Percentiles rank a stretch among this genome's conserved stretches.
Conservation (phyloP, 1,284 basidiomycete genomes). For the Rhodofomes roseus region DNA sequence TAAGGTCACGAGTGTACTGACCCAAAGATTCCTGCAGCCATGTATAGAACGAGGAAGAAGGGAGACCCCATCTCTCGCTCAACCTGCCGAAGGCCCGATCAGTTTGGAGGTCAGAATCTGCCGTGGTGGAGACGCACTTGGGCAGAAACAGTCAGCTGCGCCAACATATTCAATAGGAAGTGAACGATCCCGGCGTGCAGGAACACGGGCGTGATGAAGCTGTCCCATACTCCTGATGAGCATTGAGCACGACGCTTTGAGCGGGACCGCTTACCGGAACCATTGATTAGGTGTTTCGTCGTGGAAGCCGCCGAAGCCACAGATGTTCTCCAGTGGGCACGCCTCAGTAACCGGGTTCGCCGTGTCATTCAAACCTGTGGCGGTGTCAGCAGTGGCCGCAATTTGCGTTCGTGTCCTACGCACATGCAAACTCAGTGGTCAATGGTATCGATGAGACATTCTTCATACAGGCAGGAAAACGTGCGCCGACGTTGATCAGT, state of each 20-base stretch:
- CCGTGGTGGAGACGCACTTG: slow-evolving; percentile 46
- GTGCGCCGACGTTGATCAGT: slow-evolving; percentile 86
- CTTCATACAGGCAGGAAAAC: slow-evolving; percentile 91
- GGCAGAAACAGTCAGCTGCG: slow-evolving; percentile 76
- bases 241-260: no score
- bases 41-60: slow-evolving; percentile 81
- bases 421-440: slow-evolving; percentile 63
- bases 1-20: slow-evolving; percentile 29
- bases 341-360: slow-evolving; percentile 65
- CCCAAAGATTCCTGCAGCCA: slow-evolving; percentile 90
- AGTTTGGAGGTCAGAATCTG: neutral
- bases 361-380: slow-evolving; percentile 68
- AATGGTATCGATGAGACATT: slow-evolving; percentile 57
- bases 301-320: slow-evolving; percentile 85
- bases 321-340: slow-evolving; percentile 82
- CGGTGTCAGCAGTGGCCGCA: neutral
- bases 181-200: slow-evolving; percentile 92
- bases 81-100: slow-evolving; percentile 46
- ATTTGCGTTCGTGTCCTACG: slow-evolving; percentile 15
- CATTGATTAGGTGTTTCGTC: slow-evolving; percentile 74
- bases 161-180: slow-evolving; percentile 85
- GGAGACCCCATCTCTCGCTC: slow-evolving; percentile 85
- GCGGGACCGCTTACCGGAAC: slow-evolving; percentile 58
- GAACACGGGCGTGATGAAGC: slow-evolving; percentile 86
- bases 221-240: slow-evolving; percentile 22